phyloP scores from a whole-genome alignment of 1,139 yeast species.

The Yamadazyma atmosphaerica region DNA sequence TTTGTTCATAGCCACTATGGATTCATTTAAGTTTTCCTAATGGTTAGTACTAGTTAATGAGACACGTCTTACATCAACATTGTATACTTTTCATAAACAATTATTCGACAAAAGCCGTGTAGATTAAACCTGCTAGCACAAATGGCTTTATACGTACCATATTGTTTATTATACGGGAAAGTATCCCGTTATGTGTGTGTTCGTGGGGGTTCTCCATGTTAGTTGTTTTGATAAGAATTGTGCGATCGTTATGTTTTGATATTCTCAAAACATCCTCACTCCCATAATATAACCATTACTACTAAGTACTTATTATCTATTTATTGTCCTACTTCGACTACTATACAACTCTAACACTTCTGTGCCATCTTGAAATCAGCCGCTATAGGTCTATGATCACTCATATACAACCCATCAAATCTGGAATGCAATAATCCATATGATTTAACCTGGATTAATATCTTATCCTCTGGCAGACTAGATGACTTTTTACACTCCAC shows the following conservation, averaged over 20 bases:
- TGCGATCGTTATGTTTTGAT: background rate
- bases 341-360: conserved; percentile 13
- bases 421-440: conserved; percentile 51
- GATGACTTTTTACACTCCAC: conserved; percentile 7
- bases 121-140: too few species aligned
- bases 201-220: conserved; percentile 88
- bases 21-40: conserved; percentile 69
- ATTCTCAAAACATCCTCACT: too few species aligned
- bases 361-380: conserved; percentile 34
- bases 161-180: conserved; percentile 74
- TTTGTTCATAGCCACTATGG: conserved; percentile 63
- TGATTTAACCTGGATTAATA: conserved; percentile 24
- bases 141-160: conserved; percentile 49
- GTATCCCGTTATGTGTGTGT: conserved; percentile 75
- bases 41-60: conserved; percentile 10
- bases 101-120: too few species aligned
- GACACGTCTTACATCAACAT: too few species aligned
- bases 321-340: background rate
- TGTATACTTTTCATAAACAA: too few species aligned
- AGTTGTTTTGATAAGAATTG: background rate
- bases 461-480: conserved; percentile 12
- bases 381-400: conserved; percentile 58
- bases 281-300: too few species aligned
- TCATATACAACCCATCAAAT: conserved; percentile 43
- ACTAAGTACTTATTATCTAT: too few species aligned